Percentiles rank a stretch among this genome's conserved stretches.
Evolutionary conservation across 345 rosid species (phyloP).

Genomic region (Rubroshorea leprosula): DNA sequence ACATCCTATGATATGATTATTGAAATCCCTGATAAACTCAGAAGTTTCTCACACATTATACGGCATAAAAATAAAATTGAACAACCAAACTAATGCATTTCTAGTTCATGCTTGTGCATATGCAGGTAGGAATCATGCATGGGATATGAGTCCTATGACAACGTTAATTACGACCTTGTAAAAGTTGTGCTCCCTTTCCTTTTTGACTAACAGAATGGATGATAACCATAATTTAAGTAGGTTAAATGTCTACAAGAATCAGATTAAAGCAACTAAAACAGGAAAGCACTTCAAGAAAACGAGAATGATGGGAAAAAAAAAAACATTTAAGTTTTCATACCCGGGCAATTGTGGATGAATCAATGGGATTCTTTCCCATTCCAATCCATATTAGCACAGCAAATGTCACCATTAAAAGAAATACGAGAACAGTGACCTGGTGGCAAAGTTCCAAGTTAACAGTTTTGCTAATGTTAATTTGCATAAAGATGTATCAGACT

Average conservation of each 20-base stretch:
- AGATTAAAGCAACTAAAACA: slow-evolving; percentile 1
- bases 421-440: slow-evolving; percentile 41
- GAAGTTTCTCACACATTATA: no score
- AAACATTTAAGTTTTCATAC: slow-evolving; percentile 28
- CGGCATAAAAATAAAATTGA: no score
- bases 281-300: background rate
- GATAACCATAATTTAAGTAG: background rate
- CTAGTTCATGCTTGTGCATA: no score
- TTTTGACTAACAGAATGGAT: background rate
- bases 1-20: no score
- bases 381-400: slow-evolving; percentile 55
- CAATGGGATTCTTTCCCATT: slow-evolving; percentile 31
- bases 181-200: background rate
- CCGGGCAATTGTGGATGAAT: slow-evolving; percentile 43
- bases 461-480: slow-evolving; percentile 2
- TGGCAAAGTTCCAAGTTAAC: slow-evolving; percentile 4
- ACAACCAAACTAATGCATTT: no score
- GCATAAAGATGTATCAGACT: background rate
- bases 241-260: background rate
- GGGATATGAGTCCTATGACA: background rate
- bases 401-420: slow-evolving; percentile 41
- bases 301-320: slow-evolving; percentile 9
- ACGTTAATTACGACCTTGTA: background rate
- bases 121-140: no score
- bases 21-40: no score